A percentile compares a stretch with the other conserved stretches of the same genome.
phyloP scores from a whole-genome alignment of 2,329 filamentous ascomycete species.

The Emmonsiellopsis sp. region DNA sequence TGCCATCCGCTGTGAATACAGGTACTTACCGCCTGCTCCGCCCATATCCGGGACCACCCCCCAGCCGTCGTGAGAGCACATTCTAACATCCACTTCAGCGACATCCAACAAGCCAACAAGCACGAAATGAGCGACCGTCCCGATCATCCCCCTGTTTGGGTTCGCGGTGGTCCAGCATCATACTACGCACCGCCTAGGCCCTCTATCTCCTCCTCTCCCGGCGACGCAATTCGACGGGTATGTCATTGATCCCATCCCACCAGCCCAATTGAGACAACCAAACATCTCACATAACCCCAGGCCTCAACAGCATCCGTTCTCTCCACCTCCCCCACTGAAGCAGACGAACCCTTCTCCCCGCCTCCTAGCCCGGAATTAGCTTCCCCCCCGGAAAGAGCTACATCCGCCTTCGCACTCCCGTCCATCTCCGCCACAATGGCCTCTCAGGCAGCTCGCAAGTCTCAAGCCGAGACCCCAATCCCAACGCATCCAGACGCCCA shows the following conservation, averaged over 20 bases:
- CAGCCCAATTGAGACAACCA: not conserved
- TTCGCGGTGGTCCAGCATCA: conserved; percentile 11
- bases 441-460: not conserved
- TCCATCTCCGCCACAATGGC: conserved; percentile 4
- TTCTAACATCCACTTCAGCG: not conserved
- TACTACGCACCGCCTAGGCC: conserved; percentile 8
- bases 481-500: not conserved
- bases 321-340: conserved; percentile 9
- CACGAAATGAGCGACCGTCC: conserved; percentile 9
- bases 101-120: not conserved
- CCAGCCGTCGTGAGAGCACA: not conserved
- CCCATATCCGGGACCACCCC: not conserved
- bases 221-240: conserved; percentile 6
- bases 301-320: conserved; percentile 19
- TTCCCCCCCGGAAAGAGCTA: conserved; percentile 7
- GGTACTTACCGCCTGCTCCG: not conserved
- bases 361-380: not conserved
- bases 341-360: conserved; percentile 2
- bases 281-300: conserved; percentile 9
- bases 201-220: not conserved
- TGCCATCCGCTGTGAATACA: not conserved
- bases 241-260: not conserved
- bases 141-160: conserved; percentile 12
- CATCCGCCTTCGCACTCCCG: conserved; percentile 12
- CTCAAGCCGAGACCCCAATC: not conserved